Base-by-base conservation (phyloP, 345 rosid species). In the Eucalyptus brandiana region DNA sequence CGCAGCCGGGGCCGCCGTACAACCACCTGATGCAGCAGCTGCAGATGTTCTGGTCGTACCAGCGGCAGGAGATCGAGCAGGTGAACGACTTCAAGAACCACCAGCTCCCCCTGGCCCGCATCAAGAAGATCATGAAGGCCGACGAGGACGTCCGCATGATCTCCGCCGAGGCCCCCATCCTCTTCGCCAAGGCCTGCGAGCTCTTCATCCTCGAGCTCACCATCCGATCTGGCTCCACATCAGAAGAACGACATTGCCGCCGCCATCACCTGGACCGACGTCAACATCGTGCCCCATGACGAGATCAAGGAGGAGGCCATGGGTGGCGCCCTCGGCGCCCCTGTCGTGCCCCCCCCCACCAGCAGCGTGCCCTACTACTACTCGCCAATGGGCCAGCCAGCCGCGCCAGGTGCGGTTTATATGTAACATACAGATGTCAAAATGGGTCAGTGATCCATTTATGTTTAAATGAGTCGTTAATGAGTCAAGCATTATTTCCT, bases 61-160 rank as follows among this genome's bases (percentile, higher is more conserved):
- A 97, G 91, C 94, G 98, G 12, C 94, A 97, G 67, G 99, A 97
- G 90, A 96, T 97, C 93, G 99, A 97, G 86, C 98, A 97, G 88
- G 97, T 93, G 21, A 96, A 94, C 90, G 98, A 97, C 89, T 97
- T 97, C 94, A 97, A 97, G 92, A 97, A 97, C 95, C 99, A 97
- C 90, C 99, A 95, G 94, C 95, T 97, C 56, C 99, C 99, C 23
- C 96, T 97, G 45, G 98, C 98, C 16, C 92, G 99, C 50, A 97
- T 97, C 94, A 97, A 97, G 94, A 97, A 97, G 94, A 97, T 97
- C 92, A 97, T 97, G 99, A 97, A 97, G 91, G 98, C 99, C 44
- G 98, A 97, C 88, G 99, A 97, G 90, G 99, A 97, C 88, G 99
- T 97, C 45, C 99, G 99, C 83, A 97, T 97, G 99, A 97, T 97